A percentile compares a stretch with the other conserved stretches of the same genome.
Evolutionary conservation across 768 basidiomycete species (phyloP).

Genomic region (Xerocomellus chrysenteron): DNA sequence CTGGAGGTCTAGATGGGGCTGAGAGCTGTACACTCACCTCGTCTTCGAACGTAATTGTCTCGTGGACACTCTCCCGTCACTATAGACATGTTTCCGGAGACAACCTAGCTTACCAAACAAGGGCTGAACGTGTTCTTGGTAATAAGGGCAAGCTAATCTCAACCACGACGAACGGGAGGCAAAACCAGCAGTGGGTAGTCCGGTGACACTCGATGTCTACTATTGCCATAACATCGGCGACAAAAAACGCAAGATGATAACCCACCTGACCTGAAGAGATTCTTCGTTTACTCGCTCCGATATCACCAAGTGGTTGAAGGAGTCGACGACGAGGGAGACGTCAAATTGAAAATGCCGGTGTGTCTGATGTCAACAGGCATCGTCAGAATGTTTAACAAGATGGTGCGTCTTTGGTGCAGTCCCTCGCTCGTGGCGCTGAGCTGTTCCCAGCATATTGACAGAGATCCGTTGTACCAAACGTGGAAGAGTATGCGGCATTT

Average conservation of each 20-base stretch:
- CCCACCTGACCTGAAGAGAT: not conserved
- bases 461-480: slow-evolving; percentile 6
- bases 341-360: slow-evolving; percentile 14
- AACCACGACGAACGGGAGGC: not conserved
- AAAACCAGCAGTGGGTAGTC: not conserved
- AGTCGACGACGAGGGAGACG: slow-evolving; percentile 5
- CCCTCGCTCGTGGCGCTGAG: not conserved
- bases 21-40: not conserved
- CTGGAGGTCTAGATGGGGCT: not conserved
- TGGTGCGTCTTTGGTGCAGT: slow-evolving; percentile 2
- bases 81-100: not conserved
- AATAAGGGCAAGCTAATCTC: not conserved
- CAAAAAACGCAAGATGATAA: not conserved
- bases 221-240: not conserved
- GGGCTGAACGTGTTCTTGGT: not conserved
- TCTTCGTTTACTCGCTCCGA: slow-evolving; percentile 7
- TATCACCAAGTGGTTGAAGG: slow-evolving; percentile 11
- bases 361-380: slow-evolving; percentile 24
- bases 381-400: slow-evolving; percentile 21
- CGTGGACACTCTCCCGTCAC: not conserved
- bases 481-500: slow-evolving; percentile 3
- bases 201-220: not conserved
- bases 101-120: not conserved
- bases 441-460: slow-evolving; percentile 12
- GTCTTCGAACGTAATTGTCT: not conserved